A percentile compares a stretch with the other conserved stretches of the same genome.
phyloP scores from a whole-genome alignment of 768 basidiomycete genomes.

The Boletus bicolor region DNA sequence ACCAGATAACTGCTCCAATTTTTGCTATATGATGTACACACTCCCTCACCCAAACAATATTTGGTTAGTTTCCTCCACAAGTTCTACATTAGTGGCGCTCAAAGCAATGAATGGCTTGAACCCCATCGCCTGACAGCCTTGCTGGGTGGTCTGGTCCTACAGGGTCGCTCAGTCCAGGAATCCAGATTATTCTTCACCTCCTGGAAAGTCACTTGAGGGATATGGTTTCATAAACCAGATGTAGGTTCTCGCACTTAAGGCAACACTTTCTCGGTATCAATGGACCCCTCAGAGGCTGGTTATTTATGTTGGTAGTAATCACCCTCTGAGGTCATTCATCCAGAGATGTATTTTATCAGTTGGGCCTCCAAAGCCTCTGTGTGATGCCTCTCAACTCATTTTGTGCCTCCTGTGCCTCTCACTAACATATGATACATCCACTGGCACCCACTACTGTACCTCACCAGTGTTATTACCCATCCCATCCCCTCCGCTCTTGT shows the following conservation, averaged over 20 bases:
- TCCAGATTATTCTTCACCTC: constrained; percentile 47
- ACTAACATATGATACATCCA: no score
- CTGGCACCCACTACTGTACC: no score
- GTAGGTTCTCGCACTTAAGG: background rate
- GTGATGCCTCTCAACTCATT: no score
- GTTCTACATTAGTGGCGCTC: constrained; percentile 9
- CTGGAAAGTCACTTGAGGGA: constrained; percentile 45
- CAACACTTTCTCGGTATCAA: no score
- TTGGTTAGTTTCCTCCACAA: constrained; percentile 29
- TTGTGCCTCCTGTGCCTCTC: no score
- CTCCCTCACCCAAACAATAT: constrained; percentile 18
- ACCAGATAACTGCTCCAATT: background rate
- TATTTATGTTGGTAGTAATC: no score
- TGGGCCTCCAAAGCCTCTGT: no score
- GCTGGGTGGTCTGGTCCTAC: constrained; percentile 32
- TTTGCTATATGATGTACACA: background rate
- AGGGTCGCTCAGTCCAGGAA: constrained; percentile 39
- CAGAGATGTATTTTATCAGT: no score
- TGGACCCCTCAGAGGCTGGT: no score
- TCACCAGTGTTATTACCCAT: no score
- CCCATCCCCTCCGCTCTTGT: no score
- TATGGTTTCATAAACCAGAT: background rate
- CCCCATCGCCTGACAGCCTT: constrained; percentile 42
- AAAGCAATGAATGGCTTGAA: constrained; percentile 35
- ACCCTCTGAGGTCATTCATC: no score